These are phyloP conservation scores for Mercurialis annua DNA, from an alignment of 345 rosid genomes.

Conservation along the genomic window DNA sequence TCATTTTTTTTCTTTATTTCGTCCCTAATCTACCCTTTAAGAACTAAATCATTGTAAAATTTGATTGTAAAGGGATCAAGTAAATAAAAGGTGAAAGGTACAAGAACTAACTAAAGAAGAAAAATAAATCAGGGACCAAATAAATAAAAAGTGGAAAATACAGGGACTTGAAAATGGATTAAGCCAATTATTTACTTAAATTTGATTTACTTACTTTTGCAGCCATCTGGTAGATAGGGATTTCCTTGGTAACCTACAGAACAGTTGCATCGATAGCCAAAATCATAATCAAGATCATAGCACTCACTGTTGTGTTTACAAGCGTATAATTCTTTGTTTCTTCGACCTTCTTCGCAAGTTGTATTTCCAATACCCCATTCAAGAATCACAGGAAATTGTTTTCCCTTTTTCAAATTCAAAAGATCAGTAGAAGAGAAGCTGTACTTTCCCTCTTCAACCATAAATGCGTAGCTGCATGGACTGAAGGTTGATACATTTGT, in stretches of 20 bases:
- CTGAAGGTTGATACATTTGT: neutral
- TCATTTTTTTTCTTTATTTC: no score
- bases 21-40: no score
- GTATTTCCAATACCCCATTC: constrained; percentile 37
- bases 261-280: constrained; percentile 25
- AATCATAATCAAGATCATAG: neutral
- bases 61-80: no score
- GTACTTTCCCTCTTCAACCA: constrained; percentile 2
- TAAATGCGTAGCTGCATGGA: constrained; percentile 24
- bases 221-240: constrained; percentile 18
- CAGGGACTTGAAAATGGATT: no score
- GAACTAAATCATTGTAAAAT: no score
- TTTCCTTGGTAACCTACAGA: constrained; percentile 20
- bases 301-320: constrained; percentile 22
- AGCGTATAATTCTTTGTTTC: neutral
- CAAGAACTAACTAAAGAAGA: no score
- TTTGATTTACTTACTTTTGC: no score
- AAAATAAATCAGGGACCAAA: no score
- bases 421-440: constrained; percentile 14
- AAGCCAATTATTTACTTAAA: no score
- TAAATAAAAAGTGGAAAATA: no score
- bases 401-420: neutral
- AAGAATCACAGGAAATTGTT: constrained; percentile 17
- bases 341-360: constrained; percentile 18
- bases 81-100: no score